These are phyloP conservation scores for Rhododendron griersonianum DNA, from an alignment of 148 eudicot genomes.

Conservation along the genomic window DNA sequence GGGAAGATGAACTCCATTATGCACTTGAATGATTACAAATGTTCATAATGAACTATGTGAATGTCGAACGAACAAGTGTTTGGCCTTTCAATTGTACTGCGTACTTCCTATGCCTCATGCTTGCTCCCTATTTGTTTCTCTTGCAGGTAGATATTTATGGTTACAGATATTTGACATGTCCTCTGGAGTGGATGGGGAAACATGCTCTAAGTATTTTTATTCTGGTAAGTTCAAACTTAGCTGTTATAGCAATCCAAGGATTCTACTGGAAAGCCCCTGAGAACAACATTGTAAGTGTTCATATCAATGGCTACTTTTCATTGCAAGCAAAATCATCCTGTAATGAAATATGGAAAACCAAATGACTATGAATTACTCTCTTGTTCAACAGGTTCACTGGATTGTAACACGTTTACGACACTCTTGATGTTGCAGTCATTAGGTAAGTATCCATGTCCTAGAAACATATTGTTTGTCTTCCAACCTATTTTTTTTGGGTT, in stretches of 20 bases:
- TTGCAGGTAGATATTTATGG: slow-evolving; percentile 70
- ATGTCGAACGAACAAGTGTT: background rate
- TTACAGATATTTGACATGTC: slow-evolving; percentile 38
- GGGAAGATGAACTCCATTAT: background rate
- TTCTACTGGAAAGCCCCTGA: slow-evolving; percentile 62
- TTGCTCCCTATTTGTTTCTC: background rate
- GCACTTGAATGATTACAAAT: background rate
- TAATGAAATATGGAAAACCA: background rate
- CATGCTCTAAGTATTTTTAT: slow-evolving; percentile 66
- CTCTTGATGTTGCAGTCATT: slow-evolving; percentile 19
- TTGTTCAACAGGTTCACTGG: slow-evolving; percentile 56
- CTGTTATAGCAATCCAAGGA: slow-evolving; percentile 65
- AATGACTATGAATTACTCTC: background rate
- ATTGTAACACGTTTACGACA: slow-evolving; percentile 41
- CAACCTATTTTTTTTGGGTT: background rate
- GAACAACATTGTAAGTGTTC: slow-evolving; percentile 65
- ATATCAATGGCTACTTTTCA: background rate
- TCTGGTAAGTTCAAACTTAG: slow-evolving; percentile 61
- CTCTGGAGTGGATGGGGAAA: slow-evolving; percentile 79
- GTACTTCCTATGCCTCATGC: background rate
- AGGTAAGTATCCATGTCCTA: background rate
- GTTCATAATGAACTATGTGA: background rate
- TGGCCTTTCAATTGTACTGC: background rate
- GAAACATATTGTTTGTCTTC: background rate
- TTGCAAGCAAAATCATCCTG: background rate